Conservation (phyloP, 306 rosid species). For the Acacia confusa region DNA sequence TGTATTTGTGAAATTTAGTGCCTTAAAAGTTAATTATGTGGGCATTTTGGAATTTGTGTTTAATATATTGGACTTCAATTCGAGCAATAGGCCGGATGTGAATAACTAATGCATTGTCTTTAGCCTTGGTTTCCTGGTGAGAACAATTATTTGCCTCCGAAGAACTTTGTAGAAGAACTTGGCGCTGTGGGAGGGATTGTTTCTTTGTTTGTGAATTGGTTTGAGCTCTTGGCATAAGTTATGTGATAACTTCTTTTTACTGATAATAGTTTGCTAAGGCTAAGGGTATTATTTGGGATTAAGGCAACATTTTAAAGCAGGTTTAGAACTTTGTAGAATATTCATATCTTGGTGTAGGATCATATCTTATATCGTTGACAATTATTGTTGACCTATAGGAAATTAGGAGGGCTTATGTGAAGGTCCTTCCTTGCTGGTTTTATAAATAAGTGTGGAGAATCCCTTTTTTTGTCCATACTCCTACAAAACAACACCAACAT, state of each 20-base stretch:
- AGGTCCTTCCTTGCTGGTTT: conserved; percentile 84
- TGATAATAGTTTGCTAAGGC: background rate
- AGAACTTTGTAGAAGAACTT: background rate
- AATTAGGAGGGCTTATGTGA: conserved; percentile 62
- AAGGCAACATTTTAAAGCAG: background rate
- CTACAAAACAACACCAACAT: conserved; percentile 27
- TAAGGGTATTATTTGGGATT: background rate
- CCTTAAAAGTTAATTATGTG: background rate
- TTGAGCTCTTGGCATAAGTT: background rate
- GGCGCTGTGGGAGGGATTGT: background rate
- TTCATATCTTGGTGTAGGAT: conserved; percentile 44
- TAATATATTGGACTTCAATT: conserved; percentile 12
- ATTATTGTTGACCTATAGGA: conserved; percentile 61
- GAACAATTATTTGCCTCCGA: background rate
- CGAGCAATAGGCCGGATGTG: conserved; percentile 22
- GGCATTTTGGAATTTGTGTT: conserved; percentile 10
- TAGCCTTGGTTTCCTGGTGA: background rate
- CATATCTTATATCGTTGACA: conserved; percentile 52
- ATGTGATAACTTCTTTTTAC: background rate
- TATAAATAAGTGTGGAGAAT: conserved; percentile 74
- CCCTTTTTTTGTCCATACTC: conserved; percentile 84
- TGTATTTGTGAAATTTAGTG: background rate
- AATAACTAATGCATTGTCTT: conserved; percentile 11
- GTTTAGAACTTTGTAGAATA: background rate
- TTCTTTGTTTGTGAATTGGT: background rate